Conservation (phyloP, 2,329 filamentous ascomycete species). For the Apiospora aurea region DNA sequence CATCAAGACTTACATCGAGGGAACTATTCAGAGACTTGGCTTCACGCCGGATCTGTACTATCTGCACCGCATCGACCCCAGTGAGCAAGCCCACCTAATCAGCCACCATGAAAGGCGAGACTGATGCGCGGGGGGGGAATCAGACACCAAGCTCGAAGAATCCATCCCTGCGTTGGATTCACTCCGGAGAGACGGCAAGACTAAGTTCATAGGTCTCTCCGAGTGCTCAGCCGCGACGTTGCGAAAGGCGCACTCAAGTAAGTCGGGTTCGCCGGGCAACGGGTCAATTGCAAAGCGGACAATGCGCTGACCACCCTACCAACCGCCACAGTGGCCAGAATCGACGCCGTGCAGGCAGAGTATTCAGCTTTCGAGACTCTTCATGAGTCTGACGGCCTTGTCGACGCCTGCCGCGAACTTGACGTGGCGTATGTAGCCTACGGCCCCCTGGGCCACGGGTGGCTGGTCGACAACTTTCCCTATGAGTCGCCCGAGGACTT, state of each 20-base stretch:
- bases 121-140: neutral
- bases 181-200: constrained; percentile 53
- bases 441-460: constrained; percentile 54
- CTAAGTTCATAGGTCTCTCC: constrained; percentile 56
- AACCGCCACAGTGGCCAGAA: constrained; percentile 49
- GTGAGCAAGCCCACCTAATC: constrained; percentile 37
- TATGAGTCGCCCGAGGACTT: constrained; percentile 55
- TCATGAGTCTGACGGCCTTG: constrained; percentile 32
- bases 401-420: constrained; percentile 24
- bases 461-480: constrained; percentile 53
- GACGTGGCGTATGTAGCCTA: constrained; percentile 53
- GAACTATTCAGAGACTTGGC: constrained; percentile 55
- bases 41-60: constrained; percentile 55
- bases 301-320: neutral
- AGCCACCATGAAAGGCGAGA: neutral
- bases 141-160: constrained; percentile 52
- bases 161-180: constrained; percentile 55
- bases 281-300: neutral
- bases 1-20: constrained; percentile 56
- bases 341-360: constrained; percentile 54
- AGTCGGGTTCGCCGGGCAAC: constrained; percentile 25
- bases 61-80: constrained; percentile 52
- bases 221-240: constrained; percentile 54
- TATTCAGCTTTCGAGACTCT: constrained; percentile 44
- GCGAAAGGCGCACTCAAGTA: constrained; percentile 53